Base-by-base conservation (phyloP, 208 protist genomes). In the Crithidia bombi region DNA sequence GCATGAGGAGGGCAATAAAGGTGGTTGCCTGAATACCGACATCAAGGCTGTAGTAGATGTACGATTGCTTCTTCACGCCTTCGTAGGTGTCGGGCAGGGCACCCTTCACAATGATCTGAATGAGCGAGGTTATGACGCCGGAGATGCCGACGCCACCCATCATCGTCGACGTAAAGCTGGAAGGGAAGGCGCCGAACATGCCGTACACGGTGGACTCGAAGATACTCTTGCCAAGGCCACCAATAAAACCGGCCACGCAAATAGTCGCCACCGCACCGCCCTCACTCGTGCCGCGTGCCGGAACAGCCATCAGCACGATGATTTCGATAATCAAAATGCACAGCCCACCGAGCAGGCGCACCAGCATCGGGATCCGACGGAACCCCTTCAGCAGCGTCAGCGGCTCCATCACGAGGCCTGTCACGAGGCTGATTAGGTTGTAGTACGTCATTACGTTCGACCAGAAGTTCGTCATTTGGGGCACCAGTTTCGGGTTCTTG, bases 141-240 rank as follows among this genome's bases (percentile, higher is more conserved):
- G 82, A 77, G 50, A 85, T 50, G 32, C 82, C 79, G 6, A 68
- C 65, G 19, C 91, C 91, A 52, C 59, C 67, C 89, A 96, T 94
- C 47, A 91, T 56, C 1, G 69, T 72, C 17, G 81, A 64, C n/a
- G 73, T 90, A 68, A 86, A 93, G 32, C 67, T 70, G 14, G 66
- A 28, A 4, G 88, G 88, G 39, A 95, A 85, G 10, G 75, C 69
- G 17, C 75, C 72, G 14, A 87, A 87, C 36, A 96, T 64, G 55
- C 82, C 86, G 76, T 96, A 97, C 25, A 77, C 50, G 14, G 83
- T 90, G 15, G 86, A 56, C 56, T 95, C 86, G 56, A 92, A 82
- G 50, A 92, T 79, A n/a, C 86, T 85, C 54, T 84, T 92, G 35
- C 76, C 83, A 0, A 75, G 19, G 6, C 83, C 86, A n/a, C 65